Percentiles rank a stretch among this genome's conserved stretches.
phyloP scores from a whole-genome alignment of 768 basidiomycete species.

The Pleurotus citrinopileatus region DNA sequence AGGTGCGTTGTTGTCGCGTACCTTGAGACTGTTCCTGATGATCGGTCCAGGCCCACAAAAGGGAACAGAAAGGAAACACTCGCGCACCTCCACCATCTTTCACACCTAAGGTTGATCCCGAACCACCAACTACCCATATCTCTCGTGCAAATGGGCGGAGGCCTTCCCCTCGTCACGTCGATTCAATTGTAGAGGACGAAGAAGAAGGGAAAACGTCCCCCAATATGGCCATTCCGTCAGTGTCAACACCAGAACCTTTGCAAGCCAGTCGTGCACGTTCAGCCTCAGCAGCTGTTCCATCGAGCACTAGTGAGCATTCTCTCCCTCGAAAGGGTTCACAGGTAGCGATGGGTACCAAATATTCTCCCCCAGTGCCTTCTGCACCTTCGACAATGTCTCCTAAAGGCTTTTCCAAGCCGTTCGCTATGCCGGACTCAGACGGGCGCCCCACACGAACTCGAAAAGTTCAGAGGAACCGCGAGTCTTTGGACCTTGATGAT shows the following conservation, averaged over 20 bases:
- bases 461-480: constrained; percentile 52
- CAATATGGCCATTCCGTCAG: constrained; percentile 38
- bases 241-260: constrained; percentile 23
- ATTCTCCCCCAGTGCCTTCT: background rate
- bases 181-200: constrained; percentile 68
- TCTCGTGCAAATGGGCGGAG: constrained; percentile 32
- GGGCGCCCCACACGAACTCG: constrained; percentile 44
- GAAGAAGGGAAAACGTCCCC: constrained; percentile 37
- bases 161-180: constrained; percentile 51
- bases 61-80: constrained; percentile 55
- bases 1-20: constrained; percentile 53
- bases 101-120: constrained; percentile 31
- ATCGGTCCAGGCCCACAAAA: constrained; percentile 59
- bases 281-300: constrained; percentile 33
- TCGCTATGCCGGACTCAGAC: background rate
- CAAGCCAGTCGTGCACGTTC: constrained; percentile 35
- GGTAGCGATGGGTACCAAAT: constrained; percentile 1
- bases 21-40: constrained; percentile 14
- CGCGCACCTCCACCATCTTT: constrained; percentile 35
- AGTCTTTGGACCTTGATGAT: constrained; percentile 75
- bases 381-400: background rate
- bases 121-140: constrained; percentile 25
- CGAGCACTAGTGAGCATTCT: constrained; percentile 14
- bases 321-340: background rate
- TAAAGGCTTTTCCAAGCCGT: background rate